Conservation (phyloP, 371 early-diverging fungal species). For the Mortierella sp. region DNA sequence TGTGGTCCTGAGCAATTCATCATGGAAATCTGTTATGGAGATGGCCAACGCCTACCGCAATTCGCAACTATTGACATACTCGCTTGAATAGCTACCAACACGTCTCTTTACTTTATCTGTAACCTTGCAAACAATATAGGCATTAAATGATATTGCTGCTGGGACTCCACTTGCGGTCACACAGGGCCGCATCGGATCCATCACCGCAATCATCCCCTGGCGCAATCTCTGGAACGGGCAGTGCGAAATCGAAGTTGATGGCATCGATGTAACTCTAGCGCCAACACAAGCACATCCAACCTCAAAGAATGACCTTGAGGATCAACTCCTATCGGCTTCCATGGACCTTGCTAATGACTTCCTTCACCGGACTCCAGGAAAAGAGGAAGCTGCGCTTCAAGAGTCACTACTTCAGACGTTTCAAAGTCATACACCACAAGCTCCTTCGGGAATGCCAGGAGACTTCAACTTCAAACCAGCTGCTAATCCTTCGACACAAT, state of each 20-base stretch:
- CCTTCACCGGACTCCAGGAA: constrained; percentile 70
- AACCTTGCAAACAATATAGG: constrained; percentile 58
- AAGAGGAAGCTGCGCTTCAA: constrained; percentile 67
- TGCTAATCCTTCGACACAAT: not conserved
- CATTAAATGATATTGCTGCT: constrained; percentile 76
- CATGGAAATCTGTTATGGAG: not conserved
- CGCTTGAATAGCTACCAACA: not conserved
- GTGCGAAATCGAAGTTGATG: constrained; percentile 82
- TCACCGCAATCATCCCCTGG: constrained; percentile 87
- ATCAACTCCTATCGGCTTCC: constrained; percentile 84
- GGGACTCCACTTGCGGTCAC: constrained; percentile 79
- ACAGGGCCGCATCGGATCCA: constrained; percentile 76
- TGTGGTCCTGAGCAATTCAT: not conserved
- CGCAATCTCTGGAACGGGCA: constrained; percentile 84
- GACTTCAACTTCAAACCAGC: constrained; percentile 45
- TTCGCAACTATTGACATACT: not conserved
- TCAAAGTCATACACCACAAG: constrained; percentile 46
- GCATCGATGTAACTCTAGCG: constrained; percentile 71
- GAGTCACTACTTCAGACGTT: constrained; percentile 71
- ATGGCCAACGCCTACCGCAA: not conserved
- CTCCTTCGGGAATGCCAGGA: constrained; percentile 50
- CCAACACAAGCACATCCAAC: constrained; percentile 63
- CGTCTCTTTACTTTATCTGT: not conserved
- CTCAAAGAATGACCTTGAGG: constrained; percentile 63
- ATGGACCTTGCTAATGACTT: constrained; percentile 91